phyloP scores from a whole-genome alignment of 129 eudicot species.

The Artemisia argyi region DNA sequence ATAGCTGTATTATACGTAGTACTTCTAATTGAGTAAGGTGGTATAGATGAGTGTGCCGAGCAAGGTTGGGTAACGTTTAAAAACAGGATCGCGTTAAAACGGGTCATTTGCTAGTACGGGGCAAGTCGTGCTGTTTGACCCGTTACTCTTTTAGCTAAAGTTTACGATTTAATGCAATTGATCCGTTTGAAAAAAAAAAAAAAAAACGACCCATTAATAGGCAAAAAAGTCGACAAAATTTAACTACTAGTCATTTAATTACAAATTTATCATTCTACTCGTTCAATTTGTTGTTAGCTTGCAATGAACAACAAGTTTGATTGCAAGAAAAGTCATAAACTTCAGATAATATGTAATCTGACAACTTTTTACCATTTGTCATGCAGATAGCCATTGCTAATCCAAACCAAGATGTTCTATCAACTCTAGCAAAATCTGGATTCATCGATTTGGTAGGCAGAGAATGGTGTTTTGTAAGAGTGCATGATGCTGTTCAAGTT shows the following conservation, averaged over 20 bases:
- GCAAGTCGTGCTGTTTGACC: too few relatives aligned
- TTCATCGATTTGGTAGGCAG: constrained; percentile 81
- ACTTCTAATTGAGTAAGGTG: not conserved
- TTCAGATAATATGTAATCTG: not conserved
- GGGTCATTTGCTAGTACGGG: too few relatives aligned
- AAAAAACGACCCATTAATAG: too few relatives aligned
- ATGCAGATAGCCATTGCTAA: constrained; percentile 84
- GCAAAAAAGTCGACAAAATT: not conserved
- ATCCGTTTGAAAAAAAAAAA: too few relatives aligned
- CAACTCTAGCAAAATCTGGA: constrained; percentile 73
- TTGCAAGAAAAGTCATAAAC: not conserved
- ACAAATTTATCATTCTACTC: not conserved
- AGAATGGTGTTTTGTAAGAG: constrained; percentile 97
- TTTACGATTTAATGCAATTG: too few relatives aligned
- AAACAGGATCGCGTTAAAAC: too few relatives aligned
- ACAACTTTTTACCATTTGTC: constrained; percentile 11
- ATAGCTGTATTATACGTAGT: not conserved
- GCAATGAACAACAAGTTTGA: not conserved
- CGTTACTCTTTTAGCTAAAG: too few relatives aligned
- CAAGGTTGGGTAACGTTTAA: too few relatives aligned
- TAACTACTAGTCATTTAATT: not conserved
- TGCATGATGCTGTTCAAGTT: constrained; percentile 97
- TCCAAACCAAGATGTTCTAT: constrained; percentile 80
- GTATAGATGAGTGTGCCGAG: too few relatives aligned
- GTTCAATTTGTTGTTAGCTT: not conserved